Percentiles rank a stretch among this genome's conserved stretches.
These are phyloP conservation scores for Leccinum subtestaceum DNA, from an alignment of 768 basidiomycete species.

Conservation along the genomic window DNA sequence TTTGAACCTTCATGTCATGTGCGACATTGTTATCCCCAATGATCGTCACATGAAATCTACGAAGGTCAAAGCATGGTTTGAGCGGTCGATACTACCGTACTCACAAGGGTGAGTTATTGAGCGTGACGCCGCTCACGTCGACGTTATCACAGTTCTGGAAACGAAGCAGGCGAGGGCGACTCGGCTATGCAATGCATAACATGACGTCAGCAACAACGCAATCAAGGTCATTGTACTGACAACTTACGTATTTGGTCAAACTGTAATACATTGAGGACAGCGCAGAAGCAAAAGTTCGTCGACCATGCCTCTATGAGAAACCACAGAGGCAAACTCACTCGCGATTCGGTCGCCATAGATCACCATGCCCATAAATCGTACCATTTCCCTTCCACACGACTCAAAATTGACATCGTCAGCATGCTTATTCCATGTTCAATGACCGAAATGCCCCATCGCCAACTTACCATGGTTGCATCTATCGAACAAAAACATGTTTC, in stretches of 20 bases:
- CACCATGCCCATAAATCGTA: conserved; percentile 8
- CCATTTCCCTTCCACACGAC: conserved; percentile 7
- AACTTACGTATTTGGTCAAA: conserved; percentile 2
- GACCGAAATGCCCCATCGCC: not conserved
- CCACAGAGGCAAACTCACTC: not conserved
- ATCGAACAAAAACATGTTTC: conserved; percentile 7
- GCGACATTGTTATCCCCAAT: conserved; percentile 6
- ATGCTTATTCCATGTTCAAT: not conserved
- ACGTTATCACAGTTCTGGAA: conserved; percentile 5
- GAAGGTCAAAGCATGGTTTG: not conserved
- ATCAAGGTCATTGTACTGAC: not conserved
- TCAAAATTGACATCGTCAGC: not conserved
- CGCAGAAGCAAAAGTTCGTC: not conserved
- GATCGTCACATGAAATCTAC: conserved; percentile 16
- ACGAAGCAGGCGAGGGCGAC: conserved; percentile 5
- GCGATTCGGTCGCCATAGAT: not conserved
- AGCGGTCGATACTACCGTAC: not conserved
- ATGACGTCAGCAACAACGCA: not conserved
- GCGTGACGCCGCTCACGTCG: conserved; percentile 16
- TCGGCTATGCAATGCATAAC: not conserved
- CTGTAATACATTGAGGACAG: conserved; percentile 1
- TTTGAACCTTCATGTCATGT: conserved; percentile 10
- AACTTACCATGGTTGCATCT: conserved; percentile 3
- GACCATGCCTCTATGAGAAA: not conserved
- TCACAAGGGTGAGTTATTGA: conserved; percentile 10